phyloP scores from a whole-genome alignment of 805 yeast species.

The Barnettozyma pratensis region DNA sequence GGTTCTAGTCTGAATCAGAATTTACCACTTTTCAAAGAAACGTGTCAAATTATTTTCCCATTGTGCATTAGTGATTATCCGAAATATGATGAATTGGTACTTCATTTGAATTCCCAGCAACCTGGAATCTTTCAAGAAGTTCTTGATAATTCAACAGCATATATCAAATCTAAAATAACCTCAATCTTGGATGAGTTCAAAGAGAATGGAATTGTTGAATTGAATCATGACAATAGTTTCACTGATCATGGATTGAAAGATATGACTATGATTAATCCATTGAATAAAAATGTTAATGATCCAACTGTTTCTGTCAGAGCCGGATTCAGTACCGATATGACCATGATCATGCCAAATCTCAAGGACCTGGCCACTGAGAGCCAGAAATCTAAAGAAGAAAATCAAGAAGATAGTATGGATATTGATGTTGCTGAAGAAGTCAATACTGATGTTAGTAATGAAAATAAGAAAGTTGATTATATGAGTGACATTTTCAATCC shows the following conservation, averaged over 20 bases:
- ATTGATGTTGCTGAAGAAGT: slow-evolving; percentile 5
- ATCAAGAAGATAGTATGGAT: slow-evolving; percentile 8
- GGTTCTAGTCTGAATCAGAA: slow-evolving; percentile 7
- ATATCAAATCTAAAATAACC: slow-evolving; percentile 17
- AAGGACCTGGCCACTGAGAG: neutral
- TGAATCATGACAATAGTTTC: slow-evolving; percentile 11
- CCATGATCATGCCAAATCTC: slow-evolving; percentile 31
- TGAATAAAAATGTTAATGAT: slow-evolving; percentile 10
- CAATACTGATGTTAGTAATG: neutral
- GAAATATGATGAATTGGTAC: slow-evolving; percentile 20
- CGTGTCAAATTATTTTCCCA: slow-evolving; percentile 19
- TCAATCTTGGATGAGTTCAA: slow-evolving; percentile 23
- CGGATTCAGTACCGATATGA: slow-evolving; percentile 29
- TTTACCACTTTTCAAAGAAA: neutral
- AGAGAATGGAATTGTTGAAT: slow-evolving; percentile 12
- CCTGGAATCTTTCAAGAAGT: slow-evolving; percentile 5
- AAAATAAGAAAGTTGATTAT: slow-evolving; percentile 11
- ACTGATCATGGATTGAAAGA: slow-evolving; percentile 19
- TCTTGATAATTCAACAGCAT: slow-evolving; percentile 11
- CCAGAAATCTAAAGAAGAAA: neutral
- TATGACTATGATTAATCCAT: slow-evolving; percentile 27
- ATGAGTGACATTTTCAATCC: slow-evolving; percentile 19
- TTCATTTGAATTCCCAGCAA: slow-evolving; percentile 12
- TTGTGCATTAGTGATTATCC: slow-evolving; percentile 24
- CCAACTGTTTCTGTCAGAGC: slow-evolving; percentile 11